Conservation (phyloP, 139 green algal species). For the Yamagishiella unicocca region DNA sequence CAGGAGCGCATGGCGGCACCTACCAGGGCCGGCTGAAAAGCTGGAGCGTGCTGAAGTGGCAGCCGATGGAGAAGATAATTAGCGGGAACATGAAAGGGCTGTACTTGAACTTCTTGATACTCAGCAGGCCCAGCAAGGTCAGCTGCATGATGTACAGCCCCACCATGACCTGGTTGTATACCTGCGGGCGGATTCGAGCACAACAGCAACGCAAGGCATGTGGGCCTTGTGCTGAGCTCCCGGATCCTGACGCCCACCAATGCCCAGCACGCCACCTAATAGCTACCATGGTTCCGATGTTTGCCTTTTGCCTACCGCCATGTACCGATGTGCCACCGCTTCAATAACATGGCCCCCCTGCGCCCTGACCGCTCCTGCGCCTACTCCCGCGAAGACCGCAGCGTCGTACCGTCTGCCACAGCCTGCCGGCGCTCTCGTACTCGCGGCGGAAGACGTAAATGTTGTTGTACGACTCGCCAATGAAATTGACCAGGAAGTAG, state of each 20-base stretch:
- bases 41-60: not conserved
- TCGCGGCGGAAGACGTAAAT: slow-evolving; percentile 52
- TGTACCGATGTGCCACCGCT: too few species aligned
- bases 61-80: slow-evolving; percentile 10
- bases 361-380: too few species aligned
- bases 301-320: too few species aligned
- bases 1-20: too few species aligned
- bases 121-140: slow-evolving; percentile 32
- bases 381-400: too few species aligned
- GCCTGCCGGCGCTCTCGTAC: slow-evolving; percentile 55
- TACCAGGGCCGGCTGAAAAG: slow-evolving; percentile 33
- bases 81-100: slow-evolving; percentile 10
- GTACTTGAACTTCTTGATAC: slow-evolving; percentile 14
- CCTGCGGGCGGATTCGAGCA: too few species aligned
- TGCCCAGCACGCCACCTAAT: too few species aligned
- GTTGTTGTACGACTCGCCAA: slow-evolving; percentile 61
- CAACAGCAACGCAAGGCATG: too few species aligned
- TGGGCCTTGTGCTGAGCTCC: too few species aligned
- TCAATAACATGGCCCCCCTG: too few species aligned
- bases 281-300: too few species aligned
- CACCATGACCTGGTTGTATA: slow-evolving; percentile 51
- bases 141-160: slow-evolving; percentile 48
- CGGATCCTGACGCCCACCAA: too few species aligned
- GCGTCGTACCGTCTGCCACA: slow-evolving; percentile 58
- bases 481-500: slow-evolving; percentile 76